Conservation (phyloP, 192 early-diverging fungal genomes). For the Pilobolus umbonatus region DNA sequence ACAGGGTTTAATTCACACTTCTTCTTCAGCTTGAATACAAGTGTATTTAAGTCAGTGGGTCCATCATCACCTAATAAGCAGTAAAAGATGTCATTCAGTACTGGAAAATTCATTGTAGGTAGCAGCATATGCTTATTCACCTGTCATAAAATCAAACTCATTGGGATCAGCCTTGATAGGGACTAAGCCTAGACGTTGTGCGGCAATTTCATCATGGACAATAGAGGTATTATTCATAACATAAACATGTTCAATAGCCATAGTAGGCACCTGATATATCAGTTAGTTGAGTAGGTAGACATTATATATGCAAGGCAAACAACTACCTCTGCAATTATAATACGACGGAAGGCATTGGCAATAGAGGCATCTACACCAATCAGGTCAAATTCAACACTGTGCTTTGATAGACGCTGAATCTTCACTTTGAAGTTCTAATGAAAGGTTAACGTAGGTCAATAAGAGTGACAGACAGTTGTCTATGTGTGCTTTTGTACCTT, state of each 20-base stretch:
- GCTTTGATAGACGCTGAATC: constrained; percentile 58
- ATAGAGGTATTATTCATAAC: constrained; percentile 88
- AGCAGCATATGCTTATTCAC: too few relatives aligned
- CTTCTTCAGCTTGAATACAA: constrained; percentile 84
- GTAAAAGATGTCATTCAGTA: neutral
- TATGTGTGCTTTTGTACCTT: constrained; percentile 39
- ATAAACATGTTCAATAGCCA: constrained; percentile 96
- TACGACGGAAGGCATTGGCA: constrained; percentile 90
- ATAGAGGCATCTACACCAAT: constrained; percentile 90
- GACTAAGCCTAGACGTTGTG: constrained; percentile 88
- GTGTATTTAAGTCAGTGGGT: constrained; percentile 90
- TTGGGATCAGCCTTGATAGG: constrained; percentile 86
- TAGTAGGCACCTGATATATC: constrained; percentile 65
- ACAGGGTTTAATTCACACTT: constrained; percentile 62
- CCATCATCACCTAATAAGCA: too few relatives aligned
- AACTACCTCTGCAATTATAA: constrained; percentile 90
- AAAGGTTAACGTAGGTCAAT: neutral
- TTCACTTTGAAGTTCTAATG: constrained; percentile 68
- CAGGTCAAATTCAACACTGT: constrained; percentile 93
- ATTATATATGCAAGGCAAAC: neutral
- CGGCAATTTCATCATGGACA: constrained; percentile 89
- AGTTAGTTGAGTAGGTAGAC: neutral
- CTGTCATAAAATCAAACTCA: constrained; percentile 69
- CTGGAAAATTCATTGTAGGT: neutral
- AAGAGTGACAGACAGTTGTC: neutral